Base-by-base conservation (phyloP, 164 flowering plant species). In the Euptelea pleiosperma region DNA sequence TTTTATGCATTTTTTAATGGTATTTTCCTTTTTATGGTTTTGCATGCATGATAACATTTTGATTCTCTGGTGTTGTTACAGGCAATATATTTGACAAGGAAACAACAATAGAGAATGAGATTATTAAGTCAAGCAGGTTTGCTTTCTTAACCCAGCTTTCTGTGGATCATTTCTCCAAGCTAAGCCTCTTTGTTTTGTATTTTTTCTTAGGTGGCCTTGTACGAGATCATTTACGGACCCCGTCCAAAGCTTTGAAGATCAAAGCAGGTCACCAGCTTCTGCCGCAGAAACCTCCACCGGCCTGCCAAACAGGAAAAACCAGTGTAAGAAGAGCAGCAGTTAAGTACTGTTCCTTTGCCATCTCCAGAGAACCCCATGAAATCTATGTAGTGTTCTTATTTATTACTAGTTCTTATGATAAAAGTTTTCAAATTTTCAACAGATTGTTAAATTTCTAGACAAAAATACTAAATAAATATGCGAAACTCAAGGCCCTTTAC, bases 51-150 rank as follows among this genome's bases (percentile, higher is more conserved):
- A 9, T 6, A 1, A 56, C 33, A 12, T 12, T 21, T 19, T 33
- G 35, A 19, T n/a, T 14, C 6, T 46, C 22, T 39, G 6, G 25
- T 52, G 26, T 51, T 57, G 53, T 62, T 62, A 39, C 76, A 80
- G 87, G 76, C 6, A 55, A 65, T 56, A 71, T 80, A 50, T 78
- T 64, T 59, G 77, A 78, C 24, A 72, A 74, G 45, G 70, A 69
- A 49, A 49, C 63, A 22, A 68, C 62, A 33, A 67, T 76, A 42
- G 76, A 75, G 3, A 65, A 55, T n/a, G 79, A 76, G 66, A 67
- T 65, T 25, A 77, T 82, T 48, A 74, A 70, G 73, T 74, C 83
- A 31, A 82, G 87, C 78, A 77, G 82, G 87, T 79, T 70, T n/a
- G 24, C 30, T 29, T 57, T 30, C 24, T 40, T 25, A 21, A 42